Percentiles rank a stretch among this genome's conserved stretches.
Evolutionary conservation across 192 early-diverging fungal species (phyloP).

Genomic region (Rhizophagus prolifer): DNA sequence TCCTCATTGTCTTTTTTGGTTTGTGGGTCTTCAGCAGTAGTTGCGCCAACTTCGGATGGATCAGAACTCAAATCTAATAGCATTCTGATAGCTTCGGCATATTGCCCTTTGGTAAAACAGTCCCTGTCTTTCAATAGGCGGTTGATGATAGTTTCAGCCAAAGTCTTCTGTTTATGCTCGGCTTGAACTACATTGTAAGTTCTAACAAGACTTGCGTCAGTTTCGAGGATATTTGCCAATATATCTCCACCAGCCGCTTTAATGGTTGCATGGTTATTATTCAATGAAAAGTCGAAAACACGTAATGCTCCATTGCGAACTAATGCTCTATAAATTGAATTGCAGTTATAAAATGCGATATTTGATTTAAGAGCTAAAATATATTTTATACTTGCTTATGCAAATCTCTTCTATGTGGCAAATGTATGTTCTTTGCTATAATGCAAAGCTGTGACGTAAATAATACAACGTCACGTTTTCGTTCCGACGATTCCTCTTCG

Average conservation of each 20-base stretch:
- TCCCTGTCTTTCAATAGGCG: constrained; percentile 63
- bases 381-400: constrained; percentile 51
- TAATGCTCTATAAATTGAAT: constrained; percentile 51
- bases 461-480: constrained; percentile 72
- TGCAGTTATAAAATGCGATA: not conserved
- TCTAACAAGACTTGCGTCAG: constrained; percentile 76
- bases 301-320: constrained; percentile 77
- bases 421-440: constrained; percentile 72
- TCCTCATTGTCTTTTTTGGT: constrained; percentile 56
- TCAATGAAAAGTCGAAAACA: constrained; percentile 71
- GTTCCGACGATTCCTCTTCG: constrained; percentile 42
- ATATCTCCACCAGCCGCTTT: constrained; percentile 69
- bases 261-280: constrained; percentile 51
- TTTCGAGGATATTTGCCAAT: constrained; percentile 70
- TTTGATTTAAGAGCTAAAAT: constrained; percentile 22
- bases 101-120: constrained; percentile 66
- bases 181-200: constrained; percentile 56
- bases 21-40: constrained; percentile 27
- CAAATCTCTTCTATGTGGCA: constrained; percentile 57
- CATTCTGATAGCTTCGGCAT: constrained; percentile 70
- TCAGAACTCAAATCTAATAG: constrained; percentile 67
- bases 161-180: constrained; percentile 43
- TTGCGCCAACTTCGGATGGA: constrained; percentile 35
- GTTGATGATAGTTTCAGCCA: constrained; percentile 69
- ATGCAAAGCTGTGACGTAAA: constrained; percentile 81